Conservation (phyloP, 495 filamentous ascomycete species). For the Penicillium macrosclerotiorum region DNA sequence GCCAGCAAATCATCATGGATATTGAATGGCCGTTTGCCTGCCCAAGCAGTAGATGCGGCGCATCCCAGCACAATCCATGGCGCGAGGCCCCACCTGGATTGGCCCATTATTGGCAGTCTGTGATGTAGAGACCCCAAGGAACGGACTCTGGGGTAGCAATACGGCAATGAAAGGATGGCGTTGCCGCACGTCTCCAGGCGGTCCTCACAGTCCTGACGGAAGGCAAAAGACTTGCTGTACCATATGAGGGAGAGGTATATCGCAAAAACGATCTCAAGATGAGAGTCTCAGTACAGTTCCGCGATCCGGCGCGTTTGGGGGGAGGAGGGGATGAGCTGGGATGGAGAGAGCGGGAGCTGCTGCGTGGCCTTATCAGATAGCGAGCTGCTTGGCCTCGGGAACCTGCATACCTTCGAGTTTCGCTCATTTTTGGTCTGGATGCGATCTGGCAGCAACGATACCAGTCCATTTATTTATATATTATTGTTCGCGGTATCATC, state of each 20-base stretch:
- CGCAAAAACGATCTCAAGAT: neutral
- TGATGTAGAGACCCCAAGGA: too few species aligned
- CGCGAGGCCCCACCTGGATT: constrained; percentile 19
- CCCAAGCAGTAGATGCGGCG: constrained; percentile 44
- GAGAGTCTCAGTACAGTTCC: too few species aligned
- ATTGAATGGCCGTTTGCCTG: constrained; percentile 63
- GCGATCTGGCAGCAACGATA: too few species aligned
- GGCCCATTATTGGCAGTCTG: constrained; percentile 23
- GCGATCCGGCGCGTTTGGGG: constrained; percentile 3
- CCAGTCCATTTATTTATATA: too few species aligned
- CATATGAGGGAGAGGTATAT: neutral
- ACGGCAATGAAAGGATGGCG: neutral
- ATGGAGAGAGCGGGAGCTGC: constrained; percentile 23
- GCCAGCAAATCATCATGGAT: constrained; percentile 90
- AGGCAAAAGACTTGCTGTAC: too few species aligned
- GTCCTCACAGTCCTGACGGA: too few species aligned
- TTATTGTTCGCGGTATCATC: too few species aligned
- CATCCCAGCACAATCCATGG: constrained; percentile 33
- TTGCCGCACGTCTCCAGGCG: too few species aligned
- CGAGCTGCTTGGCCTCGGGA: neutral
- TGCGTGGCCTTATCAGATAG: constrained; percentile 35
- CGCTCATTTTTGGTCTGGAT: too few species aligned
- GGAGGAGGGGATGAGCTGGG: constrained; percentile 1
- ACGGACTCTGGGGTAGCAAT: neutral
- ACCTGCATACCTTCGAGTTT: too few species aligned